These are phyloP conservation scores for Syzygium oleosum DNA, from an alignment of 345 rosid species.

Conservation along the genomic window DNA sequence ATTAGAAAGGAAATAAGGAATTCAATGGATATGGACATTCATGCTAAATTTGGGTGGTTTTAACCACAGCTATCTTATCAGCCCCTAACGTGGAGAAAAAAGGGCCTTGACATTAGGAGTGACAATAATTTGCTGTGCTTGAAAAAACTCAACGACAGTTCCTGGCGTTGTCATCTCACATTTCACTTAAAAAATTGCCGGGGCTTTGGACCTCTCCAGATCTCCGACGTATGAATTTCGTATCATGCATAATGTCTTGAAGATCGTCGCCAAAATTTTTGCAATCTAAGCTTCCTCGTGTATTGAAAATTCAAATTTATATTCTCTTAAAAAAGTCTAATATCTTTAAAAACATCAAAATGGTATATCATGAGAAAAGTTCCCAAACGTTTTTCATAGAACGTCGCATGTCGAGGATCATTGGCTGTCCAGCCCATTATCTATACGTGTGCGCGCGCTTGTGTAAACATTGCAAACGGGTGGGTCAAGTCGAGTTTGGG, in stretches of 20 bases:
- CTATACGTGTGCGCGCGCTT: too few species aligned
- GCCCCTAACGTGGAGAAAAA: neutral
- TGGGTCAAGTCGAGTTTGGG: too few species aligned
- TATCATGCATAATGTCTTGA: neutral
- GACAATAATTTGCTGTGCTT: neutral
- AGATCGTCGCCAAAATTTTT: neutral
- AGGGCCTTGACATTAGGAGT: neutral
- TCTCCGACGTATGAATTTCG: neutral
- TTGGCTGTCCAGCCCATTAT: neutral
- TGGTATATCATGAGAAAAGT: neutral
- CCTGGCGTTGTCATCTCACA: neutral
- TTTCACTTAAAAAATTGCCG: neutral
- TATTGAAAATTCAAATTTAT: neutral
- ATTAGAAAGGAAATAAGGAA: neutral
- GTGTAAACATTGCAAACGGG: neutral
- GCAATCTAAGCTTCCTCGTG: neutral
- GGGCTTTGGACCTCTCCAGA: neutral
- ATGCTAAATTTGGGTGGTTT: constrained; percentile 3
- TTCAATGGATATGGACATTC: neutral
- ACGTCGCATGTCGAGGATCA: neutral
- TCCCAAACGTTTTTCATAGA: neutral
- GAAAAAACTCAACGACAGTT: neutral
- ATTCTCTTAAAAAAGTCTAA: neutral
- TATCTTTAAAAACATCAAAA: neutral
- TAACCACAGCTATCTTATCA: constrained; percentile 7